Percentiles rank a stretch among this genome's conserved stretches.
Evolutionary conservation across 768 basidiomycete species (phyloP).

Genomic region (Tricholoma hemisulphureum): DNA sequence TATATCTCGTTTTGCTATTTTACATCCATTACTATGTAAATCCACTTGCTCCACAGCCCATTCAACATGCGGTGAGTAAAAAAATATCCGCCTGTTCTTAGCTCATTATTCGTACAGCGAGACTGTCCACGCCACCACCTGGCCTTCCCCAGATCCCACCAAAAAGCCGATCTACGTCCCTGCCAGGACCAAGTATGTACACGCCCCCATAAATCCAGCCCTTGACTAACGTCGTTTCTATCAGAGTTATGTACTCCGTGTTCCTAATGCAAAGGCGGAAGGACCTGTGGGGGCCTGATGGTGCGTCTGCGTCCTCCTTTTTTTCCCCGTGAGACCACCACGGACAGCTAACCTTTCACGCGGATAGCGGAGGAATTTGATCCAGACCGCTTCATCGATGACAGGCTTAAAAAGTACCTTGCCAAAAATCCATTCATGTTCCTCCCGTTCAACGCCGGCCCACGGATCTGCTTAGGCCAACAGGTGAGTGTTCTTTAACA

Average conservation of each 20-base stretch:
- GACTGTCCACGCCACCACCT: conserved; percentile 26
- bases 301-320: conserved; percentile 25
- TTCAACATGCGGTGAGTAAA: conserved; percentile 27
- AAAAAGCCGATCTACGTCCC: conserved; percentile 40
- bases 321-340: too few species aligned
- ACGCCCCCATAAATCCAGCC: too few species aligned
- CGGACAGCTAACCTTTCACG: too few species aligned
- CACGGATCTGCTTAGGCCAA: conserved; percentile 61
- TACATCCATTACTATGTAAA: background rate
- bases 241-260: too few species aligned
- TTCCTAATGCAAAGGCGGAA: conserved; percentile 42
- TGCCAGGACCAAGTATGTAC: conserved; percentile 28
- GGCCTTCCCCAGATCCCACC: conserved; percentile 24
- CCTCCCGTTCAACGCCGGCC: conserved; percentile 62
- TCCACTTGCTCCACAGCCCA: too few species aligned
- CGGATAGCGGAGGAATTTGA: conserved; percentile 67
- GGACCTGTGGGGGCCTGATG: conserved; percentile 61
- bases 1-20: background rate
- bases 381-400: conserved; percentile 69
- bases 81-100: background rate
- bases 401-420: conserved; percentile 59
- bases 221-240: too few species aligned
- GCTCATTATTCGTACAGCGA: conserved; percentile 6
- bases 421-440: conserved; percentile 68
- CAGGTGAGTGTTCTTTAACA: conserved; percentile 37